Conservation (phyloP, 169 alveolate genomes). For the Eimeria tenella region DNA sequence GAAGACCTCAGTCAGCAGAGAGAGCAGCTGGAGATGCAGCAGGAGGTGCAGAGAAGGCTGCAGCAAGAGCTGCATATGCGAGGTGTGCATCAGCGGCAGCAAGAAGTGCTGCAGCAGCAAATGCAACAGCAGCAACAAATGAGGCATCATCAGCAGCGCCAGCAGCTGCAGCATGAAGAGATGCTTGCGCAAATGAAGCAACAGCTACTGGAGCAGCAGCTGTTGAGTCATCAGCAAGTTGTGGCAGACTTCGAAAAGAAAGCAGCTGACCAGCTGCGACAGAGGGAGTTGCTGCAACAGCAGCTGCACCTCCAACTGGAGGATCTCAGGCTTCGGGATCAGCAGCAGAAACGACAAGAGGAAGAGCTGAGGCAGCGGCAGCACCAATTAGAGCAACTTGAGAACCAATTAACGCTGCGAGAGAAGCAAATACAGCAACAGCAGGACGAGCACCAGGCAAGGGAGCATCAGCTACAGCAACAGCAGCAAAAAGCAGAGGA, state of each 20-base stretch:
- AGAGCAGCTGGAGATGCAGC: conserved; percentile 44
- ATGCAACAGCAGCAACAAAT: conserved; percentile 40
- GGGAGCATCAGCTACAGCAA: conserved; percentile 16
- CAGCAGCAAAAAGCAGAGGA: conserved; percentile 31
- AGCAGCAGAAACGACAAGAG: conserved; percentile 53
- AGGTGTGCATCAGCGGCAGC: conserved; percentile 29
- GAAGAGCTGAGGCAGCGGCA: conserved; percentile 27
- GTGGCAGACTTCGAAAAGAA: conserved; percentile 23
- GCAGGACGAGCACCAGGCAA: conserved; percentile 29
- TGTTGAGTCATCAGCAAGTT: conserved; percentile 25
- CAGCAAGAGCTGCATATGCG: conserved; percentile 40
- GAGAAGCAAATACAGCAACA: conserved; percentile 28
- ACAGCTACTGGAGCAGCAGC: conserved; percentile 62
- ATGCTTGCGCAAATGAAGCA: conserved; percentile 27
- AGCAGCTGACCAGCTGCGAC: conserved; percentile 44
- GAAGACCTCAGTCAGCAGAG: conserved; percentile 20
- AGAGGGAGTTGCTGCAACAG: conserved; percentile 46
- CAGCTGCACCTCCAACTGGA: conserved; percentile 18
- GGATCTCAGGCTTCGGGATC: background rate
- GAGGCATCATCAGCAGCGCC: conserved; percentile 19
- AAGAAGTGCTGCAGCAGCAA: conserved; percentile 43
- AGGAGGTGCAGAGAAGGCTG: conserved; percentile 14
- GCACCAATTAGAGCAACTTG: conserved; percentile 21
- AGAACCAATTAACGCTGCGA: background rate
- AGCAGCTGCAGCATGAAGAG: conserved; percentile 55